Percentiles rank a stretch among this genome's conserved stretches.
Conservation (phyloP, 225 moss, liverwort and hornwort genomes). For the Antitrichia curtipendula region DNA sequence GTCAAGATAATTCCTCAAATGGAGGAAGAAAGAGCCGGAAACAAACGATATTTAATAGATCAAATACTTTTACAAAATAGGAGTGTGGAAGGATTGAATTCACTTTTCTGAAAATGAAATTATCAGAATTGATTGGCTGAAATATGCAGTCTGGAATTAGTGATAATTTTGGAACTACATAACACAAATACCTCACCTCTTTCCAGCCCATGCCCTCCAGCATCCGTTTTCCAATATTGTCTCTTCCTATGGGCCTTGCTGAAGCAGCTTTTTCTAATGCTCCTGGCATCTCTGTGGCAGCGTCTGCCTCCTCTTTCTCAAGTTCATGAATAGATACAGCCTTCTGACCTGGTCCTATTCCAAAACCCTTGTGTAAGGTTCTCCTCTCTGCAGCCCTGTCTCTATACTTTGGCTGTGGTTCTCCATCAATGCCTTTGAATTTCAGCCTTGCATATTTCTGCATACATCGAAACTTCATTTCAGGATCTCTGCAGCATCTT, state of each 20-base stretch:
- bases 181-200: conserved; percentile 46
- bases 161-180: background rate
- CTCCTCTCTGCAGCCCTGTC: conserved; percentile 94
- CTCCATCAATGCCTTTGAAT: conserved; percentile 13
- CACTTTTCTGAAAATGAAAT: background rate
- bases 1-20: background rate
- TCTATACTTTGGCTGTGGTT: conserved; percentile 42
- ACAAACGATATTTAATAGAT: background rate
- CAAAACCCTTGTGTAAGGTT: conserved; percentile 84
- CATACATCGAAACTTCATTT: background rate
- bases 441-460: conserved; percentile 64
- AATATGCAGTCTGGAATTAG: background rate
- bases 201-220: conserved; percentile 98
- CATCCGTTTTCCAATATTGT: conserved; percentile 92
- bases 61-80: background rate
- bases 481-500: background rate
- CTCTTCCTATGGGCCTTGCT: conserved; percentile 63
- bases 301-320: conserved; percentile 84
- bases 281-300: conserved; percentile 64
- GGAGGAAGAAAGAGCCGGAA: background rate
- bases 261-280: conserved; percentile 67
- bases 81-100: background rate
- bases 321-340: conserved; percentile 52
- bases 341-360: conserved; percentile 93
- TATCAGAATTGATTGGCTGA: background rate